phyloP scores from a whole-genome alignment of 1,284 basidiomycete genomes.

The Porogramme epimiltina region DNA sequence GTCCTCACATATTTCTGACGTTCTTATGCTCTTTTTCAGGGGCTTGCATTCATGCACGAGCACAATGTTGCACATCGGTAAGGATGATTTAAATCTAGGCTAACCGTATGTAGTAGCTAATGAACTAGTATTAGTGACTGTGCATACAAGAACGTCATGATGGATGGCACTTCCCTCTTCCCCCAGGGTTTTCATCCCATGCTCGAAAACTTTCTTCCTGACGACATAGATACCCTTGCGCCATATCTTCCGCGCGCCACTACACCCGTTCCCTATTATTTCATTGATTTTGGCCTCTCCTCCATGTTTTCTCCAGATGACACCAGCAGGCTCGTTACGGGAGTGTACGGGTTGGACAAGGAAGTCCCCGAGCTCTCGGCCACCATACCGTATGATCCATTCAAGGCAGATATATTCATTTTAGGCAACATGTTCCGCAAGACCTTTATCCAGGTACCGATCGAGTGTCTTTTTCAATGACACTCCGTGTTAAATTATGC shows the following conservation, averaged over 20 bases:
- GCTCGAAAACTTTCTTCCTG: background rate
- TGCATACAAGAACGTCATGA: slow-evolving; percentile 26
- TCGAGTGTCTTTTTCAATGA: background rate
- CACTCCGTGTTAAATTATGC: background rate
- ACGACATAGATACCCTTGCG: slow-evolving; percentile 9
- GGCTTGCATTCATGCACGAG: slow-evolving; percentile 28
- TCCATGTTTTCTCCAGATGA: slow-evolving; percentile 6
- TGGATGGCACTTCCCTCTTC: slow-evolving; percentile 28
- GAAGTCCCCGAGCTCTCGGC: slow-evolving; percentile 29
- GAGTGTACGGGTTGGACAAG: slow-evolving; percentile 20
- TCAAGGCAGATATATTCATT: slow-evolving; percentile 24
- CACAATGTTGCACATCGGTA: slow-evolving; percentile 29
- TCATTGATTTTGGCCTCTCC: slow-evolving; percentile 31
- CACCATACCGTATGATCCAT: slow-evolving; percentile 28
- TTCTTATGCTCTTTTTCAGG: slow-evolving; percentile 12
- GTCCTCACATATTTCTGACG: background rate
- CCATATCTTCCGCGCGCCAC: slow-evolving; percentile 5
- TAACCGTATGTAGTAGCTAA: background rate
- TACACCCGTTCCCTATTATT: slow-evolving; percentile 25
- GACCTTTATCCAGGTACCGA: background rate
- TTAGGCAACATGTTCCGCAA: slow-evolving; percentile 1
- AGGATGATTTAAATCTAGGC: background rate
- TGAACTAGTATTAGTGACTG: slow-evolving; percentile 20
- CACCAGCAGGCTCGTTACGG: slow-evolving; percentile 5
- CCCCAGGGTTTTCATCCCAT: slow-evolving; percentile 30